Evolutionary conservation across 2,329 filamentous ascomycete species (phyloP).

Genomic region (Cytospora mali): DNA sequence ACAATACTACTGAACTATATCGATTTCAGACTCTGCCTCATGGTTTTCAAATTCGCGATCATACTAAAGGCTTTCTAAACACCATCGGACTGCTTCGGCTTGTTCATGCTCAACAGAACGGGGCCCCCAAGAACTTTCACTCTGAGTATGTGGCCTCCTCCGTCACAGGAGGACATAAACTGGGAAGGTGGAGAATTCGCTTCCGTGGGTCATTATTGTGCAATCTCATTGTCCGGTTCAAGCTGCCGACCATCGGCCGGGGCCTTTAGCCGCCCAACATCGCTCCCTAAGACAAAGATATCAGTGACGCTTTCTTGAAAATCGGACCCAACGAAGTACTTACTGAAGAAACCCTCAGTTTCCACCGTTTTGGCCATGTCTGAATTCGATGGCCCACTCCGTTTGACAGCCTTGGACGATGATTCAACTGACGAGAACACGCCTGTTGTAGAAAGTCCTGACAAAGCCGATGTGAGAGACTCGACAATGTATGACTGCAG

Average conservation of each 20-base stretch:
- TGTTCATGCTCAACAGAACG: no score
- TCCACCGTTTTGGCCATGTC: neutral
- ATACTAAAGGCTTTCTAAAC: no score
- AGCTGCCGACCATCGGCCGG: no score
- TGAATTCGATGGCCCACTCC: neutral
- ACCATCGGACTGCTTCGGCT: no score
- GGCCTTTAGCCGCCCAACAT: neutral
- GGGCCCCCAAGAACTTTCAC: no score
- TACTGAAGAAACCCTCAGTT: neutral
- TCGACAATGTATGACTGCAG: conserved; percentile 72
- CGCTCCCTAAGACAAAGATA: neutral
- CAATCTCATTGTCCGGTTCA: no score
- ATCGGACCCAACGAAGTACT: neutral
- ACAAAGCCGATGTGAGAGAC: conserved; percentile 62
- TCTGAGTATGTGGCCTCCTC: no score
- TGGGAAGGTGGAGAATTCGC: no score
- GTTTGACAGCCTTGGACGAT: neutral
- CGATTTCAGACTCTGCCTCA: no score
- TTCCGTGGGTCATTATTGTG: no score
- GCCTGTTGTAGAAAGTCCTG: neutral
- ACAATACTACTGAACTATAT: neutral
- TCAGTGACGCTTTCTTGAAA: neutral
- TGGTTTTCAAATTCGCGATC: no score
- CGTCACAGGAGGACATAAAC: no score
- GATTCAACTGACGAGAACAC: neutral